Base-by-base conservation (phyloP, 495 filamentous ascomycete genomes). In the Penicillium atrosanguineum region DNA sequence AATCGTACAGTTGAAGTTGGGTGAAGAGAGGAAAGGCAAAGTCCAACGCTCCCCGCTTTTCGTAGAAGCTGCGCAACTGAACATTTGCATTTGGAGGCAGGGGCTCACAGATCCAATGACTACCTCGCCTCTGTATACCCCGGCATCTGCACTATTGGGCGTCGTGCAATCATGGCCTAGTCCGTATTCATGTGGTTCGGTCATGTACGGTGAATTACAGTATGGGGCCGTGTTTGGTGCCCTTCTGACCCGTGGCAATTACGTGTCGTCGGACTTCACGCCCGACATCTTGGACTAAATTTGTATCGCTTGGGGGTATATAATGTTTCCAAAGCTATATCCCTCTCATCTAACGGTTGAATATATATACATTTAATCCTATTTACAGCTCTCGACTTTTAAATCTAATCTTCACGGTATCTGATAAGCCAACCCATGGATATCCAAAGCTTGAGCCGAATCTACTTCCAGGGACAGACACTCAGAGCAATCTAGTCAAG, bases 121-220 rank as follows among this genome's bases (percentile, higher is more conserved):
- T 18, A 40, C 39, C 39, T 51, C 39, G 7, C 29, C 21, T 44
- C 26, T 31, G 34, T 51, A 51, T 44, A 44, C 29, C 48, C 39
- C 45, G 9, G 45, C 36, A 16, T 1, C 25, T 39, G 28, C 15
- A 37, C 20, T 37, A 49, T 41, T 49, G 37, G 47, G 15, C n/a
- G 23, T 38, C 26, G 23, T 41, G 23, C 47, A 34, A 19, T 15
- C 39, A 42, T 42, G 34, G 37, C 47, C 39, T 28, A 34, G 36
- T 34, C 46, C 37, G 26, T 28, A 19, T 36, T 29, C 6, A 39
- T 29, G 47, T 29, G 11, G 26, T 41, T 41, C n/a, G 11, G 2
- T 9, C 19, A n/a, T 38, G 31, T 47, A 38, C n/a, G 6, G 3
- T 3, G 20, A 16, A 38, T 48, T 48, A 38, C 46, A 31, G 31